Evolutionary conservation across 441 rosid species (phyloP).

Genomic region (Isatis lusitanica): DNA sequence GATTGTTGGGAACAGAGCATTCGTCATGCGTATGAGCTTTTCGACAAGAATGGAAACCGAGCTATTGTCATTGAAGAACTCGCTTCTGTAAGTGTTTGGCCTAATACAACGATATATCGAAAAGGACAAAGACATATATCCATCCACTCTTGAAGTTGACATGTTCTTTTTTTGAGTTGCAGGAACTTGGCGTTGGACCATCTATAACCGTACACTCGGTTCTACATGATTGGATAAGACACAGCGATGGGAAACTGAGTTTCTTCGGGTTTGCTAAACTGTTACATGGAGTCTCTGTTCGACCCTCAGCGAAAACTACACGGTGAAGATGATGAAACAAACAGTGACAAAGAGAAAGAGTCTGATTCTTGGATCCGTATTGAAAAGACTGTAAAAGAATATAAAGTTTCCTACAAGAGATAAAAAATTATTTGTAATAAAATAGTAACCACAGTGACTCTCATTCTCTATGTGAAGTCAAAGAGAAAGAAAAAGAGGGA

Average conservation of each 20-base stretch:
- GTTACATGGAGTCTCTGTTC: conserved; percentile 73
- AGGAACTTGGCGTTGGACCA: conserved; percentile 96
- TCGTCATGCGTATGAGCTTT: conserved; percentile 65
- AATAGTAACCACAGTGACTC: conserved; percentile 2
- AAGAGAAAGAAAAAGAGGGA: background rate
- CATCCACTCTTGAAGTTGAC: background rate
- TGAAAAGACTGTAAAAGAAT: background rate
- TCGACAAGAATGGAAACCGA: conserved; percentile 83
- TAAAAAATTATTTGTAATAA: background rate
- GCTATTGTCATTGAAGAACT: conserved; percentile 85
- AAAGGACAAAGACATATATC: background rate
- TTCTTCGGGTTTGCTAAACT: conserved; percentile 81
- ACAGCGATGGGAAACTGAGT: conserved; percentile 83
- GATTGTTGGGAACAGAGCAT: conserved; percentile 84
- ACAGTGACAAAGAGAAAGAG: background rate
- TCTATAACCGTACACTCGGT: conserved; percentile 76
- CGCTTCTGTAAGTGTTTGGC: conserved; percentile 65
- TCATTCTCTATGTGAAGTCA: background rate
- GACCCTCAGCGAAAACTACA: conserved; percentile 45
- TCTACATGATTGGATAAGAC: conserved; percentile 86
- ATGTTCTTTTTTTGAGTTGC: conserved; percentile 17
- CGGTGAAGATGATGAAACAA: conserved; percentile 33
- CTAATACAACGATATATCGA: background rate
- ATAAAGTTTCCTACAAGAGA: background rate
- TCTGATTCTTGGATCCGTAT: conserved; percentile 15